Percentiles rank a stretch among this genome's conserved stretches.
phyloP scores from a whole-genome alignment of 2,329 filamentous ascomycete genomes.

The Colletotrichum paranaense region DNA sequence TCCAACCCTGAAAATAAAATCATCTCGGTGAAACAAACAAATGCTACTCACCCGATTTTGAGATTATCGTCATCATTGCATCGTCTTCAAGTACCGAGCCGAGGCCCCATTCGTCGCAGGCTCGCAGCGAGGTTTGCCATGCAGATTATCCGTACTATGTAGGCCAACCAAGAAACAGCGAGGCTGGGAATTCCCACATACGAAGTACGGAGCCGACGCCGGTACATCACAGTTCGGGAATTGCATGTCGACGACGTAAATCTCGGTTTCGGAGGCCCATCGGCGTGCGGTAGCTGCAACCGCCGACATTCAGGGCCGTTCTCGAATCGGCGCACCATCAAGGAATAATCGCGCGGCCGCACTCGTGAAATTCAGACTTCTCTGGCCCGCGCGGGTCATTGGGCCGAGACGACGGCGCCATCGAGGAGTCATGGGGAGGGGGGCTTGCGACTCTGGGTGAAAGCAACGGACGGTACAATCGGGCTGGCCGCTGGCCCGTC shows the following conservation, averaged over 20 bases:
- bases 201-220: not conserved
- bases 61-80: constrained; percentile 9
- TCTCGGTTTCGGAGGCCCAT: constrained; percentile 25
- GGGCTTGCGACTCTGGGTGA: not conserved
- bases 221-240: constrained; percentile 8
- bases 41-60: constrained; percentile 19
- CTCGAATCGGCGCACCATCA: not conserved
- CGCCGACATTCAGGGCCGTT: not conserved
- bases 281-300: not conserved
- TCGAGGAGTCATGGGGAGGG: not conserved
- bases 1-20: not conserved
- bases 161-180: not conserved
- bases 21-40: constrained; percentile 25
- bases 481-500: not conserved
- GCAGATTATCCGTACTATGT: not conserved
- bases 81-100: not conserved
- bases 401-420: constrained; percentile 5
- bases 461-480: not conserved
- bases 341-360: not conserved
- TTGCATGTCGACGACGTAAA: constrained; percentile 5
- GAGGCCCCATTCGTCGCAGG: not conserved
- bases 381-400: not conserved
- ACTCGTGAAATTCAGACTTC: not conserved
- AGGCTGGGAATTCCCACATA: constrained; percentile 1
- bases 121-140: not conserved